A percentile compares a stretch with the other conserved stretches of the same genome.
These are phyloP conservation scores for Austroboletus novae-zelandiae DNA, from an alignment of 1,284 basidiomycete species.

Conservation along the genomic window DNA sequence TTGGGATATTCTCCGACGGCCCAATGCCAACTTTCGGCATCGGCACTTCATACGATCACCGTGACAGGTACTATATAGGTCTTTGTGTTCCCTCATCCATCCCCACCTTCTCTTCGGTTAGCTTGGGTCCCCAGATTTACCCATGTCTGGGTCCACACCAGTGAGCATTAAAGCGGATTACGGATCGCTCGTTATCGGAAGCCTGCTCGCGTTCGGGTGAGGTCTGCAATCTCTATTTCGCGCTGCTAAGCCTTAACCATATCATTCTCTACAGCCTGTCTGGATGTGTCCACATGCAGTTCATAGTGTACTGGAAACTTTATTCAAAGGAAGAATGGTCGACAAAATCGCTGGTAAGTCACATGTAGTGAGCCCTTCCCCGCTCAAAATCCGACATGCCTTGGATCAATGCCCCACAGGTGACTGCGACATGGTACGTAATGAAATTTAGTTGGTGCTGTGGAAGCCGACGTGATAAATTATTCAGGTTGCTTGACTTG, in stretches of 20 bases:
- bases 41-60: too few species aligned
- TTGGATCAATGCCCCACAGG: conserved; percentile 7
- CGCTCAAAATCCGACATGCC: not conserved
- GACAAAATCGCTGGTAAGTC: conserved; percentile 19
- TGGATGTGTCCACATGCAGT: conserved; percentile 28
- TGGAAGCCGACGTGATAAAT: not conserved
- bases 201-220: conserved; percentile 25
- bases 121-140: not conserved
- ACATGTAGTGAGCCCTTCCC: too few species aligned
- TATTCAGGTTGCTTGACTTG: conserved; percentile 18
- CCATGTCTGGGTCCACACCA: not conserved
- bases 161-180: conserved; percentile 9
- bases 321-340: conserved; percentile 15
- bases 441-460: not conserved
- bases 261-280: conserved; percentile 16
- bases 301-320: conserved; percentile 22
- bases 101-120: too few species aligned
- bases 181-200: conserved; percentile 23
- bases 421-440: conserved; percentile 20
- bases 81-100: too few species aligned
- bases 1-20: not conserved
- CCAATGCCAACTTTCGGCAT: too few species aligned
- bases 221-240: not conserved
- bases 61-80: too few species aligned
- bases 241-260: not conserved